Base-by-base conservation (phyloP, 2,329 filamentous ascomycete genomes). In the Chrysoporthe austroafricana region DNA sequence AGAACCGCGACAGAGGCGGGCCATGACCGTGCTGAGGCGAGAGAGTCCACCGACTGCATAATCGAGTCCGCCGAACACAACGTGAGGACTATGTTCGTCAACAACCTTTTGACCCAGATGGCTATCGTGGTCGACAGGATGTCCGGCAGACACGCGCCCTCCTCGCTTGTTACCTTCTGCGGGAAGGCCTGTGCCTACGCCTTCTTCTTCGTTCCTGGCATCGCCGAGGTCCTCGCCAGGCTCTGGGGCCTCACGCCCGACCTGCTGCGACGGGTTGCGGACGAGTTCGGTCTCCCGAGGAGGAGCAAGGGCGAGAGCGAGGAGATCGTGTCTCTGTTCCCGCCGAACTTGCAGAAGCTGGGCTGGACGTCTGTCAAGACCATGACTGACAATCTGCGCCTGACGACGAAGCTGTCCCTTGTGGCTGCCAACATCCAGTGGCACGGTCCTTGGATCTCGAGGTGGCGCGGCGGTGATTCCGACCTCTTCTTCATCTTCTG, bases 181-280 rank as follows among this genome's bases (percentile, higher is more conserved):
- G 94, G 93, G 69, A 96, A 96, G 79, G 92, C 93, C 4, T 95
- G 92, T 74, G 94, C 94, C 1, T 97, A 96, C 77, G 94, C 93
- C 42, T 97, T 97, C 78, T 96, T 95, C 80, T 97, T 97, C 74
- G 94, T 92, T 39, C 93, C 93, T 0, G 93, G 93, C 4, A 87
- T 97, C 65, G 91, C 93, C 8, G 93, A 97, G 74, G 87, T 97
- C 62, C 83, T 97, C 61, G 87, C 95, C 36, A 88, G 93, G 18
- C 81, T 97, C 5, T 97, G 94, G 94, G 88, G 87, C 48, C 83
- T 93, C 26, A 87, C 89, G 2, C 81, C 90, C 3, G 88, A 90
- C 67, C 81, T 88, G 54, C 84, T 97, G 74, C 88, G 91, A 70
- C 88, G 93, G 34, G 86, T 93, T 1, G 84, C 93, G 9, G 86